phyloP scores from a whole-genome alignment of 2,329 filamentous ascomycete genomes.

The Fusarium abutilonis region DNA sequence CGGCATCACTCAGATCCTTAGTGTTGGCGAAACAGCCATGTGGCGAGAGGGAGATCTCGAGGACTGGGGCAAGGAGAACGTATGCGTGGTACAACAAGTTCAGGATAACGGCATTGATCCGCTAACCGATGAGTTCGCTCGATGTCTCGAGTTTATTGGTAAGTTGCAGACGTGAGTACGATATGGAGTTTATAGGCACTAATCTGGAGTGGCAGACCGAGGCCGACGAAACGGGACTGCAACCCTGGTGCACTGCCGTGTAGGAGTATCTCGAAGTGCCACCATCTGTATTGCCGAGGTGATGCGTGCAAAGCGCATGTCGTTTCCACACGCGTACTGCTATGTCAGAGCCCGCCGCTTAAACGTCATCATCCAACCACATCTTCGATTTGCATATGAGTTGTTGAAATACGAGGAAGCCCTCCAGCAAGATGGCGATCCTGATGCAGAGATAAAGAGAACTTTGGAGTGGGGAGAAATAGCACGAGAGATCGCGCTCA shows the following conservation, averaged over 20 bases:
- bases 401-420: slow-evolving; percentile 94
- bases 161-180: slow-evolving; percentile 52
- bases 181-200: background rate
- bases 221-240: slow-evolving; percentile 81
- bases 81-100: slow-evolving; percentile 83
- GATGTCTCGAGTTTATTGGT: slow-evolving; percentile 94
- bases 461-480: slow-evolving; percentile 94
- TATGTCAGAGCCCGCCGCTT: slow-evolving; percentile 91
- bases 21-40: slow-evolving; percentile 86
- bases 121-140: slow-evolving; percentile 83
- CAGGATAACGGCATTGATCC: slow-evolving; percentile 98
- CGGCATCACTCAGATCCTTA: slow-evolving; percentile 87
- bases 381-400: slow-evolving; percentile 94
- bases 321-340: slow-evolving; percentile 93
- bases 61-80: slow-evolving; percentile 79
- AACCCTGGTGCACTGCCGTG: slow-evolving; percentile 94
- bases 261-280: slow-evolving; percentile 93
- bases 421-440: slow-evolving; percentile 65
- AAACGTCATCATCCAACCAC: slow-evolving; percentile 98
- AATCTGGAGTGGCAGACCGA: slow-evolving; percentile 66
- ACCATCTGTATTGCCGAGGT: slow-evolving; percentile 99
- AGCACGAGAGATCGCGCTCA: slow-evolving; percentile 87
- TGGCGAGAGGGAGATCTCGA: slow-evolving; percentile 79
- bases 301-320: slow-evolving; percentile 82
- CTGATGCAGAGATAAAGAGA: slow-evolving; percentile 62